These are phyloP conservation scores for Acacia melanoxylon DNA, from an alignment of 306 rosid species.

Conservation along the genomic window DNA sequence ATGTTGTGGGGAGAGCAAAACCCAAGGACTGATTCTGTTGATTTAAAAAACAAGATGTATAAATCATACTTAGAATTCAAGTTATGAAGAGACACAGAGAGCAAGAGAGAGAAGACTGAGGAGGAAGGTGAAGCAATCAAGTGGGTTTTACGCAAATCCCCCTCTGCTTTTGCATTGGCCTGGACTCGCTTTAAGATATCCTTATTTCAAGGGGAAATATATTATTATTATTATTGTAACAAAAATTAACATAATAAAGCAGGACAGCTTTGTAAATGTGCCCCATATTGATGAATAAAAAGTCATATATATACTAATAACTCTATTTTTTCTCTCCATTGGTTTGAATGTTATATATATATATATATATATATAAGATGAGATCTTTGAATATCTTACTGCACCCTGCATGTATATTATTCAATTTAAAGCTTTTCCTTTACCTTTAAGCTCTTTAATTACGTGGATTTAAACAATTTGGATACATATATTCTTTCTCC, in stretches of 20 bases:
- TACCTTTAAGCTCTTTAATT: neutral
- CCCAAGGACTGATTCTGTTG: slow-evolving; percentile 47
- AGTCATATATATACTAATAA: neutral
- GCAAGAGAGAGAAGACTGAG: slow-evolving; percentile 35
- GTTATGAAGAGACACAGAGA: slow-evolving; percentile 45
- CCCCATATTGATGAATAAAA: slow-evolving; percentile 20
- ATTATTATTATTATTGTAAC: neutral
- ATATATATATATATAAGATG: neutral
- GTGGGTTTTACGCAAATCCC: slow-evolving; percentile 93
- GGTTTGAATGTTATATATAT: neutral
- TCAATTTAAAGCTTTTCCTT: neutral
- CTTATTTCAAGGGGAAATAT: slow-evolving; percentile 34
- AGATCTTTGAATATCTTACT: neutral
- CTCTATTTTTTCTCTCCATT: neutral
- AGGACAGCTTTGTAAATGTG: slow-evolving; percentile 33
- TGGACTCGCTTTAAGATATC: slow-evolving; percentile 89
- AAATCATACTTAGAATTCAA: slow-evolving; percentile 84
- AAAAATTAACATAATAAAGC: slow-evolving; percentile 21
- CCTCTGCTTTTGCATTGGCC: slow-evolving; percentile 66
- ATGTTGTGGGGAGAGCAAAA: slow-evolving; percentile 42
- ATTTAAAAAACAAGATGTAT: slow-evolving; percentile 48
- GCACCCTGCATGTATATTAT: neutral
- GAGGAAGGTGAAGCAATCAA: slow-evolving; percentile 83
- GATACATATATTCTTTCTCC: neutral
- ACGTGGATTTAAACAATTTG: neutral